Evolutionary conservation across 371 early-diverging fungal species (phyloP), one percentile per base, ranked within the genome.

Genomic region (Chytridium lagenaria): DNA sequence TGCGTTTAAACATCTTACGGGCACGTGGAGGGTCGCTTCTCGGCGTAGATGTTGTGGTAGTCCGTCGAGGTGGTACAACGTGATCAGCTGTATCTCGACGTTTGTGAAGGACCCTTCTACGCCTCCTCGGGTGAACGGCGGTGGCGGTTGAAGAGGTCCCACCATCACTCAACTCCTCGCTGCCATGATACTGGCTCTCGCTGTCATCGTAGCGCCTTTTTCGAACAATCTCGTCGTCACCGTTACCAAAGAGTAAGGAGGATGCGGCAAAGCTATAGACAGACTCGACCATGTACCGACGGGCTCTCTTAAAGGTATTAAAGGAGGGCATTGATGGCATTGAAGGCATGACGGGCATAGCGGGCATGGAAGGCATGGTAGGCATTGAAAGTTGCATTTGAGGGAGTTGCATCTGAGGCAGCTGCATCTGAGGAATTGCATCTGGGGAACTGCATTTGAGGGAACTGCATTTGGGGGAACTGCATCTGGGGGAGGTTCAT

Each of bases 231-330:
- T 67, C 73, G 12, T 36, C 67, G 61, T 51, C 36, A 31, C 31
- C 16, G 19, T 51, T 65, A 5, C 34, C 30, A 61, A 61, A 61
- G 10, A 34, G 30, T 16, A 61, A 10, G 23, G 61, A 61, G 34
- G 61, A 61, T 23, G 61, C 61, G 7, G 71, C 68, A 33, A 71
- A 67, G 39, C 59, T 71, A 59, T 71, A 75, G 44, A 75, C 37
- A 30, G 57, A 34, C 38, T 70, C 64, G 34, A 75, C 26, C 70
- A 63, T 69, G 44, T 33, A 31, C 50, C 39, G 34, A 31, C 68
- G 10, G 10, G 69, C 69, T n/a, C 65, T 70, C 19, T 59, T 30
- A 7, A 61, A 23, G 2, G 61, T 33, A 36, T 34, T 65, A 39
- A 71, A 68, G 23, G 68, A 49, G 1, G 63, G 69, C 44, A 73